Evolutionary conservation across 2,329 filamentous ascomycete genomes (phyloP).

Genomic region (Trichoderma cornu-damae): DNA sequence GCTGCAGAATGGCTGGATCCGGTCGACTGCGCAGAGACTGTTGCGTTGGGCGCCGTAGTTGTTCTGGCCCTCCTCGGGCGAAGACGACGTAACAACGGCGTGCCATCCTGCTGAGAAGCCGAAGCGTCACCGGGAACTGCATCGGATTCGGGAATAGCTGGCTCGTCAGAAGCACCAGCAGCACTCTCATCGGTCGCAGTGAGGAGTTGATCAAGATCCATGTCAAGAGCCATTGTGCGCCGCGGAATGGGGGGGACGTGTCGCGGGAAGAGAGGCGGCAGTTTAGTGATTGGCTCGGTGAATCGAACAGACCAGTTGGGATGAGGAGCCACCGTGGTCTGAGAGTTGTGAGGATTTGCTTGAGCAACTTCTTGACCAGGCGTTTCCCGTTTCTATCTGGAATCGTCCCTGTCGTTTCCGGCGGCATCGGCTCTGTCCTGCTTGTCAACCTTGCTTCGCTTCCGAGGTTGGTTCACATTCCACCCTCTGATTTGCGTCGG

Average conservation of each 20-base stretch:
- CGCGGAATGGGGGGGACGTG: not conserved
- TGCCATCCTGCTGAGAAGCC: not conserved
- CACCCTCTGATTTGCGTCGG: conserved; percentile 55
- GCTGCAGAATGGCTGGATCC: not conserved
- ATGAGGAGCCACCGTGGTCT: conserved; percentile 23
- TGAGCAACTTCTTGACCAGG: not conserved
- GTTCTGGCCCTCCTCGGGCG: conserved; percentile 16
- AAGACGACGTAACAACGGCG: conserved; percentile 10
- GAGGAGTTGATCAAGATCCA: not conserved
- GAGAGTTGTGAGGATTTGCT: conserved; percentile 12
- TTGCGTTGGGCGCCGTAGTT: conserved; percentile 7
- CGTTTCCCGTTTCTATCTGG: conserved; percentile 35
- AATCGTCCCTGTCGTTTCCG: conserved; percentile 35
- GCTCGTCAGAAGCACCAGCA: not conserved
- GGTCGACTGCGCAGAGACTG: not conserved
- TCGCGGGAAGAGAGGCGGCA: conserved; percentile 19
- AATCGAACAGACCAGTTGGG: conserved; percentile 21
- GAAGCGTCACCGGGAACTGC: not conserved
- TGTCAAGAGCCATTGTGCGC: not conserved
- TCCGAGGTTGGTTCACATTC: conserved; percentile 43
- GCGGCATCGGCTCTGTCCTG: conserved; percentile 31
- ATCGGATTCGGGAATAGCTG: not conserved
- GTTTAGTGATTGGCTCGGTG: conserved; percentile 23
- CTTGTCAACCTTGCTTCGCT: conserved; percentile 34
- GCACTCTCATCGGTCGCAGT: not conserved